Conservation (phyloP, 2,329 filamentous ascomycete species). For the Claviceps sp. region DNA sequence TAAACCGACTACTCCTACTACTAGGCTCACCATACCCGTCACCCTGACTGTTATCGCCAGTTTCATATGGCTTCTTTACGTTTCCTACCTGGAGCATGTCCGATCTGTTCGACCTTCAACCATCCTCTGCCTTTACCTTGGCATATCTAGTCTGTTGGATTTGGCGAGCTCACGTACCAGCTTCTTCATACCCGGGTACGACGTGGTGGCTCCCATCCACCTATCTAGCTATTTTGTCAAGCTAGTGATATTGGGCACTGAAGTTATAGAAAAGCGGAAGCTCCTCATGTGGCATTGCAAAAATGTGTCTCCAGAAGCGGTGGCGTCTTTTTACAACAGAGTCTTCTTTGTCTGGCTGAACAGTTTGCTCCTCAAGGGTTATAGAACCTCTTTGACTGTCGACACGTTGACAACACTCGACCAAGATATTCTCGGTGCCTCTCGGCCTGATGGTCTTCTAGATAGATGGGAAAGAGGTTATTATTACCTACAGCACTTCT, state of each 20-base stretch:
- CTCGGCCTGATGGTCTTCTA: background rate
- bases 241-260: conserved; percentile 13
- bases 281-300: background rate
- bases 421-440: background rate
- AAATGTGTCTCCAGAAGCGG: conserved; percentile 1
- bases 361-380: background rate
- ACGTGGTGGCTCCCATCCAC: conserved; percentile 13
- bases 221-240: conserved; percentile 16
- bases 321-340: background rate
- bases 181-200: conserved; percentile 14
- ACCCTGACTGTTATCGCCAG: conserved; percentile 8
- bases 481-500: background rate
- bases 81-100: conserved; percentile 20
- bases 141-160: conserved; percentile 19
- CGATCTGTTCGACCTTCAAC: conserved; percentile 20
- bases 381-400: background rate
- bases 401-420: background rate
- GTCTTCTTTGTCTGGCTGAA: background rate
- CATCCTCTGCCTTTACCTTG: conserved; percentile 17
- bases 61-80: conserved; percentile 6
- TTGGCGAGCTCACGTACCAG: conserved; percentile 18
- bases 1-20: conserved; percentile 5
- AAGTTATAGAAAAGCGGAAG: background rate
- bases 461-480: conserved; percentile 1
- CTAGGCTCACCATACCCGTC: conserved; percentile 9